A percentile compares a stretch with the other conserved stretches of the same genome.
Evolutionary conservation across 257 asterid species (phyloP).

Genomic region (Ilex aquifolium): DNA sequence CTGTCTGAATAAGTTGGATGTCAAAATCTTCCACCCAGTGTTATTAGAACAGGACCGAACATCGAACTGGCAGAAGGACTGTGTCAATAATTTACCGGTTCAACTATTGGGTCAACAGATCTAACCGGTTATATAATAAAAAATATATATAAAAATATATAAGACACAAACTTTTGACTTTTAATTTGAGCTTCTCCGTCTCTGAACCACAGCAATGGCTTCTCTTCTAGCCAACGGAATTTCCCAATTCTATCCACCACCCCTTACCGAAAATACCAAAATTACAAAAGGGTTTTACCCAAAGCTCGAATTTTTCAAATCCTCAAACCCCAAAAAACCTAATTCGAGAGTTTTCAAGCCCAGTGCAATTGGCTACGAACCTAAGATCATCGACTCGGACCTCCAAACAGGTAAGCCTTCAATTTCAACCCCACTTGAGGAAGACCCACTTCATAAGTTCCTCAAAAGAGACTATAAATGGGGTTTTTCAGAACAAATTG

Average conservation of each 20-base stretch:
- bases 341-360: conserved; percentile 42
- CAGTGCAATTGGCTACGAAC: conserved; percentile 65
- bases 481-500: conserved; percentile 85
- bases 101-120: too few species aligned
- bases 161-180: too few species aligned
- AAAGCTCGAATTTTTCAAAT: conserved; percentile 16
- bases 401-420: conserved; percentile 35
- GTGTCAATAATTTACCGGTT: too few species aligned
- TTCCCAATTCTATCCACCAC: conserved; percentile 50
- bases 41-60: too few species aligned
- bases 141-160: too few species aligned
- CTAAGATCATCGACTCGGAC: conserved; percentile 40
- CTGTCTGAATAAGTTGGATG: too few species aligned
- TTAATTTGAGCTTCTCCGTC: too few species aligned
- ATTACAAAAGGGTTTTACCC: conserved; percentile 25
- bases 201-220: conserved; percentile 36
- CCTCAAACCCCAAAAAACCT: conserved; percentile 27
- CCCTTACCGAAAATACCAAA: conserved; percentile 28
- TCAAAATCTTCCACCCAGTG: too few species aligned
- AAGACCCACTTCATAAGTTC: too few species aligned
- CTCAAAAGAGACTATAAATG: conserved; percentile 1
- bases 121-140: too few species aligned
- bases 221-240: conserved; percentile 15
- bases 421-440: too few species aligned
- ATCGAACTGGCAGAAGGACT: too few species aligned